Conservation (phyloP, 208 protist species). For the Trypanosoma lewisi region DNA sequence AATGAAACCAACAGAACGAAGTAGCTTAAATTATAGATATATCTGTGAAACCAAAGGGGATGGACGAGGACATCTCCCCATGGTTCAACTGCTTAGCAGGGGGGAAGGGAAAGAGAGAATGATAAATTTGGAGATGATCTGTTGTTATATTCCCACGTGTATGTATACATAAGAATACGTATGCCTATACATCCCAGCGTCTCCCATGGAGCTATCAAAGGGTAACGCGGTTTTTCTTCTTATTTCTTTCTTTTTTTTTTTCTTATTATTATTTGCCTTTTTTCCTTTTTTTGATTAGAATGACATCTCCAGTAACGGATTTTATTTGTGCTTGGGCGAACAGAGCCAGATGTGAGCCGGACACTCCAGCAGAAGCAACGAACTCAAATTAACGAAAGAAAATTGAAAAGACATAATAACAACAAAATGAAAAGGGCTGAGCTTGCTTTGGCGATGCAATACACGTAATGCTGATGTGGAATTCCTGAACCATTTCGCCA, state of each 20-base stretch:
- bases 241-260: constrained; percentile 19
- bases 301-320: not conserved
- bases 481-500: too few species aligned
- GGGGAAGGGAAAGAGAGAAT: not conserved
- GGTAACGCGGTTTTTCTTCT: not conserved
- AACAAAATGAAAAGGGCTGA: too few species aligned
- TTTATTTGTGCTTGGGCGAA: not conserved
- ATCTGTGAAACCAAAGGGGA: not conserved
- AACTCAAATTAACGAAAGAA: too few species aligned
- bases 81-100: not conserved
- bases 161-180: not conserved
- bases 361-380: too few species aligned
- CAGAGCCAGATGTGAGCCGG: too few species aligned
- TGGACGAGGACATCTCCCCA: not conserved
- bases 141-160: not conserved
- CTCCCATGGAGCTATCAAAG: too few species aligned
- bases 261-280: constrained; percentile 6
- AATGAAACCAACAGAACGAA: not conserved
- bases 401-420: too few species aligned
- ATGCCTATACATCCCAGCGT: too few species aligned
- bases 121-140: not conserved
- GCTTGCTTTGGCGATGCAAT: too few species aligned
- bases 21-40: not conserved
- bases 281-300: constrained; percentile 14
- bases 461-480: too few species aligned